phyloP scores from a whole-genome alignment of 768 basidiomycete species.

The Auricularia cornea region DNA sequence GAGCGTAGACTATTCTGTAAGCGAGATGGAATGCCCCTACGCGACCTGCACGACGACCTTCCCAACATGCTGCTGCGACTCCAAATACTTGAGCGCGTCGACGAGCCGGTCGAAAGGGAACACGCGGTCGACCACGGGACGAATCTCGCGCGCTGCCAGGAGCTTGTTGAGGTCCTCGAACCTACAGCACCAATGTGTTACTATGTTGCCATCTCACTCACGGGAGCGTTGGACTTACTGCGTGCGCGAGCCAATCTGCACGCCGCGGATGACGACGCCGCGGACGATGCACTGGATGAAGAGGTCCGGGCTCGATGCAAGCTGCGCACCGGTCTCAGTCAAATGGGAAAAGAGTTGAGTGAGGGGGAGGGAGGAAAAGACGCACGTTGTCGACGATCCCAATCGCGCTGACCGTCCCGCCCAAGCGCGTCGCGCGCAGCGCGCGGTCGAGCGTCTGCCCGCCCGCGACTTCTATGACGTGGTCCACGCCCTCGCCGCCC shows the following conservation, averaged over 20 bases:
- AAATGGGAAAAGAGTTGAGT: background rate
- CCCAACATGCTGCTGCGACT: conserved; percentile 50
- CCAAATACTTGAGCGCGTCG: conserved; percentile 45
- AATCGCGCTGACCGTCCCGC: conserved; percentile 41
- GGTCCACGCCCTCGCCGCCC: conserved; percentile 24
- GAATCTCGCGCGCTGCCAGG: conserved; percentile 14
- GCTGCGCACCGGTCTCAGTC: no score
- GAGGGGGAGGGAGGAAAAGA: background rate
- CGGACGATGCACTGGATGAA: conserved; percentile 28
- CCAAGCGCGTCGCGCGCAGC: conserved; percentile 29
- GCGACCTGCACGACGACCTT: conserved; percentile 51
- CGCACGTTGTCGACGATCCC: conserved; percentile 39
- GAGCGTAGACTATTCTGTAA: no score
- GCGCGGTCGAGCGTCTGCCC: conserved; percentile 40
- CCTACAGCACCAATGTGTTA: conserved; percentile 21
- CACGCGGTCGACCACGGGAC: conserved; percentile 36
- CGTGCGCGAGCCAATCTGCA: conserved; percentile 49
- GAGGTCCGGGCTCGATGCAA: conserved; percentile 9
- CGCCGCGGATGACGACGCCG: conserved; percentile 38
- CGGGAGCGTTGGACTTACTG: conserved; percentile 33
- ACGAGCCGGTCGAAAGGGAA: conserved; percentile 46
- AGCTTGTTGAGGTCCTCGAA: conserved; percentile 48
- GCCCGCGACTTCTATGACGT: conserved; percentile 47
- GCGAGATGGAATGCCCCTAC: no score
- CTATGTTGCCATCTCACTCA: background rate